Percentiles rank a stretch among this genome's conserved stretches.
Conservation (phyloP, 1,284 basidiomycete genomes). For the Ustilago crameri region DNA sequence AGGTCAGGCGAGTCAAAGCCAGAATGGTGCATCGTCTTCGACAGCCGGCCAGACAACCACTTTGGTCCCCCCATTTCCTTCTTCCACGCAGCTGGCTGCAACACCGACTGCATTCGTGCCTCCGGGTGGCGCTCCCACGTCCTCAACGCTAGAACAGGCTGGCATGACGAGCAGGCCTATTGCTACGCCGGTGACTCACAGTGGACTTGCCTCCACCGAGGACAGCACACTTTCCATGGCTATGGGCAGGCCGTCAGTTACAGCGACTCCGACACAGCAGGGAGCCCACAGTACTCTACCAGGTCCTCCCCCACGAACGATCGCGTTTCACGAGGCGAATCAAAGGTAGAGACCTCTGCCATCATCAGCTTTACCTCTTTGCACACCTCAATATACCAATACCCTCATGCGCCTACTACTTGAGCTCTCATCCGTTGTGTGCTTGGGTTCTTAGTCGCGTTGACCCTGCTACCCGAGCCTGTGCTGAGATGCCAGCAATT, state of each 20-base stretch:
- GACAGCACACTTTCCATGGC: neutral
- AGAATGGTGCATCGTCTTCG: slow-evolving; percentile 4
- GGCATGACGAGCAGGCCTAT: neutral
- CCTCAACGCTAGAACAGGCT: neutral
- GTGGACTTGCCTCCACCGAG: no score
- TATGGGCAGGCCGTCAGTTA: neutral
- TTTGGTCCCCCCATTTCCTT: slow-evolving; percentile 10
- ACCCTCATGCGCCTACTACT: no score
- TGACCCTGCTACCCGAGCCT: no score
- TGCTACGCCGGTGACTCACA: neutral
- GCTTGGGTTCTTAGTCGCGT: no score
- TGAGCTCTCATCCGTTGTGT: no score
- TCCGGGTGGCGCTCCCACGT: no score
- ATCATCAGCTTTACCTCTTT: neutral
- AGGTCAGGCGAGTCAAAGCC: neutral
- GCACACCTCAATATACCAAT: neutral
- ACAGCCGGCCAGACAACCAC: slow-evolving; percentile 20
- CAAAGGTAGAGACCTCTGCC: neutral
- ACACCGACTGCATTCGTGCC: neutral
- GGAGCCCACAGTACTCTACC: neutral
- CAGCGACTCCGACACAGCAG: neutral
- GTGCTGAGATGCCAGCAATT: no score
- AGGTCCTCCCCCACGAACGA: slow-evolving; percentile 24
- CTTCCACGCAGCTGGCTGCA: neutral
- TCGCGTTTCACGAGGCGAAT: slow-evolving; percentile 35